phyloP scores from a whole-genome alignment of 1,284 basidiomycete genomes.

The Apiotrichum laibachii region DNA sequence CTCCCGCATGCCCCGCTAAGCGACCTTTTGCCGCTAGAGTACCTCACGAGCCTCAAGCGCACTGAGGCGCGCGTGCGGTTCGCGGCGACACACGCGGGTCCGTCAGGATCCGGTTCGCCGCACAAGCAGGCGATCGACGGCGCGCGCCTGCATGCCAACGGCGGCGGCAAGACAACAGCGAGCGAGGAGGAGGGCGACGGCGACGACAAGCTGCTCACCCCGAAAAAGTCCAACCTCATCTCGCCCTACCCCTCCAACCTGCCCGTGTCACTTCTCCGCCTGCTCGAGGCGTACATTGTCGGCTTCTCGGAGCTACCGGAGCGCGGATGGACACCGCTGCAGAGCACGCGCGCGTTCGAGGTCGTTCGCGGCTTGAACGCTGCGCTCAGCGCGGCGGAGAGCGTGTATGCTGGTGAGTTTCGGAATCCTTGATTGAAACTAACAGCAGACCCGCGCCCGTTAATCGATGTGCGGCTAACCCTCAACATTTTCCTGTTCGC shows the following conservation, averaged over 20 bases:
- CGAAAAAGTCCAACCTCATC: slow-evolving; percentile 41
- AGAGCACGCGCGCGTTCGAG: slow-evolving; percentile 40
- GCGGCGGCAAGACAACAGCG: neutral
- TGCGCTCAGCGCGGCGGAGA: slow-evolving; percentile 43
- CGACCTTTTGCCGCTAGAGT: slow-evolving; percentile 44
- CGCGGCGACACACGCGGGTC: slow-evolving; percentile 40
- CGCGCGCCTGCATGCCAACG: slow-evolving; percentile 4
- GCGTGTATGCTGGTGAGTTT: slow-evolving; percentile 40
- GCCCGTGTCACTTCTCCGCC: slow-evolving; percentile 42
- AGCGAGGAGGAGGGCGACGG: slow-evolving; percentile 3
- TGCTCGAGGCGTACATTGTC: slow-evolving; percentile 47
- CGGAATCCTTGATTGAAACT: neutral
- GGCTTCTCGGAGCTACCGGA: slow-evolving; percentile 36
- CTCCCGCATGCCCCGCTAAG: slow-evolving; percentile 45
- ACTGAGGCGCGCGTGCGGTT: slow-evolving; percentile 49
- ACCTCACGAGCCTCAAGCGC: slow-evolving; percentile 44
- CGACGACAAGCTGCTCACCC: slow-evolving; percentile 1
- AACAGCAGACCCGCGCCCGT: slow-evolving; percentile 14
- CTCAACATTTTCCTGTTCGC: slow-evolving; percentile 14
- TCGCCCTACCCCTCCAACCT: slow-evolving; percentile 45
- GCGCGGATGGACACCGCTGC: slow-evolving; percentile 40
- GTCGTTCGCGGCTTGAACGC: slow-evolving; percentile 37
- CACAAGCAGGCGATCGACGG: slow-evolving; percentile 1
- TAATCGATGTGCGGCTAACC: slow-evolving; percentile 12
- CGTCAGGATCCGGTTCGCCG: slow-evolving; percentile 24